Conservation (phyloP, 208 protist genomes). For the Leishmania tarentolae region DNA sequence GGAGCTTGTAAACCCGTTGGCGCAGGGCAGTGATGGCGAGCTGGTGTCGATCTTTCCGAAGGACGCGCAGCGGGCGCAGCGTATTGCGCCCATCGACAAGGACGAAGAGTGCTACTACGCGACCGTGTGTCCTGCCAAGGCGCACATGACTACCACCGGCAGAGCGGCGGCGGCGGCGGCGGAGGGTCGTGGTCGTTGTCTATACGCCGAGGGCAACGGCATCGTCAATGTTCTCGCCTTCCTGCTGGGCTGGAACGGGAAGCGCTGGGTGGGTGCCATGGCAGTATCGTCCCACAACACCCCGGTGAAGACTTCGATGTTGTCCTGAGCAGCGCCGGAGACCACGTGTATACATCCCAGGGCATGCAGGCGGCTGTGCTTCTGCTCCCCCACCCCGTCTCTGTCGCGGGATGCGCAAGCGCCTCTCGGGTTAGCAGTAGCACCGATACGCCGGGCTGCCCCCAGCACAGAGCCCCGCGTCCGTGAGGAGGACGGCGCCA, state of each 20-base stretch:
- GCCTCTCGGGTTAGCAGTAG: background rate
- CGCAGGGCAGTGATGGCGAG: conserved; percentile 53
- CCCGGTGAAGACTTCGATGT: conserved; percentile 46
- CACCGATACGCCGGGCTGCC: background rate
- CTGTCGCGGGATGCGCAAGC: background rate
- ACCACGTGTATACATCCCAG: background rate
- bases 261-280: conserved; percentile 59
- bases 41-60: conserved; percentile 68
- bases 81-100: conserved; percentile 15
- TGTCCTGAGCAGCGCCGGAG: conserved; percentile 17
- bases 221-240: conserved; percentile 52
- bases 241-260: conserved; percentile 25
- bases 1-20: conserved; percentile 80
- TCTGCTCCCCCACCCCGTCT: too few relatives aligned
- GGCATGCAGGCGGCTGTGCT: background rate
- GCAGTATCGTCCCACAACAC: conserved; percentile 53
- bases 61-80: conserved; percentile 27
- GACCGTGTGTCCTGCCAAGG: conserved; percentile 39
- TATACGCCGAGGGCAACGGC: conserved; percentile 50
- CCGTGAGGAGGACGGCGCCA: too few relatives aligned
- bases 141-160: conserved; percentile 6
- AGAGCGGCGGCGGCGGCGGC: conserved; percentile 2
- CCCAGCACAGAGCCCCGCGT: background rate
- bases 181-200: conserved; percentile 24
- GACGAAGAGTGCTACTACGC: conserved; percentile 52